Evolutionary conservation across 495 filamentous ascomycete genomes (phyloP).

Genomic region (Patellaria atrata): DNA sequence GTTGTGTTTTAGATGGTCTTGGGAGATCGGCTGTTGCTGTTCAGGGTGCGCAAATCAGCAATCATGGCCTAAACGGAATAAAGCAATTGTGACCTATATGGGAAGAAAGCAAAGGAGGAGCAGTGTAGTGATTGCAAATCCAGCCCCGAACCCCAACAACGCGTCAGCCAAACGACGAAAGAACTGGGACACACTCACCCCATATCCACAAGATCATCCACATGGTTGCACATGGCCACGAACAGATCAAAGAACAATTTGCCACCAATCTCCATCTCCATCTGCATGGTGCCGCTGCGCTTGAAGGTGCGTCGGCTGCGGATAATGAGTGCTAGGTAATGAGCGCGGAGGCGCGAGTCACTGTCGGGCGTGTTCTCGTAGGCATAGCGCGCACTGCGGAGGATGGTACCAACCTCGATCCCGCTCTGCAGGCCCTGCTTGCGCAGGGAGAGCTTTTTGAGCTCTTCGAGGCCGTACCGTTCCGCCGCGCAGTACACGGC

Average conservation of each 20-base stretch:
- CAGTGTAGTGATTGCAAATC: not conserved
- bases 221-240: constrained; percentile 92
- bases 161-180: not conserved
- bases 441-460: constrained; percentile 69
- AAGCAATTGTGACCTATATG: not conserved
- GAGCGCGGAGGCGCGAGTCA: constrained; percentile 78
- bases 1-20: constrained; percentile 14
- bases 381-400: constrained; percentile 79
- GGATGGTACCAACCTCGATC: constrained; percentile 73
- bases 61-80: not conserved
- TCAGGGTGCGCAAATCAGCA: not conserved
- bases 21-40: constrained; percentile 23
- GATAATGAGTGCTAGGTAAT: constrained; percentile 90
- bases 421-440: constrained; percentile 85
- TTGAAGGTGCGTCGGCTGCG: constrained; percentile 87
- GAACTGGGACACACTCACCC: constrained; percentile 11
- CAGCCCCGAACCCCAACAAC: not conserved
- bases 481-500: constrained; percentile 83
- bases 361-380: constrained; percentile 88
- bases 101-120: not conserved
- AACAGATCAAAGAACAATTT: constrained; percentile 95
- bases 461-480: constrained; percentile 65
- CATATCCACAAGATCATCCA: constrained; percentile 28
- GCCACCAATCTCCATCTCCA: constrained; percentile 87
- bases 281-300: constrained; percentile 91